Conservation (phyloP, 768 basidiomycete species). For the Lentinus tigrinus region DNA sequence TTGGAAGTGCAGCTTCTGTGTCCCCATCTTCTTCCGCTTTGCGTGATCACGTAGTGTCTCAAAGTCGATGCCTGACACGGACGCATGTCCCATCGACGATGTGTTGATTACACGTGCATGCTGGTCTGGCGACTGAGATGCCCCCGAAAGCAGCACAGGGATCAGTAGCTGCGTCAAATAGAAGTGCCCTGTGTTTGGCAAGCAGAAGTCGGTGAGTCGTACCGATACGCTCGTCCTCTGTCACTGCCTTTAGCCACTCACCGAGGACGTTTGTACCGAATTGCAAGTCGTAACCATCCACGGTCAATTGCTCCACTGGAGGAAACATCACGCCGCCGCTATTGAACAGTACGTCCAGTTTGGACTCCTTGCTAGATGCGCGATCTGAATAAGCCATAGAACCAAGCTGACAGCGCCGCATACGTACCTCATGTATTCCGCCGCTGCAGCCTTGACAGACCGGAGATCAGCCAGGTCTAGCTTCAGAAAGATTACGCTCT, state of each 20-base stretch:
- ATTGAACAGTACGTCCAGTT: slow-evolving; percentile 49
- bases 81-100: slow-evolving; percentile 38
- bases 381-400: slow-evolving; percentile 11
- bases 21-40: slow-evolving; percentile 18
- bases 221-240: not conserved
- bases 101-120: slow-evolving; percentile 47
- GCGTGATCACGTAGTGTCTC: slow-evolving; percentile 32
- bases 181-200: slow-evolving; percentile 48
- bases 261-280: slow-evolving; percentile 59
- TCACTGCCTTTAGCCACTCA: slow-evolving; percentile 11
- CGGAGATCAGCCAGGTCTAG: slow-evolving; percentile 42
- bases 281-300: slow-evolving; percentile 53
- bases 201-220: not conserved
- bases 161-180: slow-evolving; percentile 53
- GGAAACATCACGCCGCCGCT: slow-evolving; percentile 50
- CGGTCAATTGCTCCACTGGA: slow-evolving; percentile 40
- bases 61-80: slow-evolving; percentile 36
- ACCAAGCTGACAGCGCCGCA: not conserved
- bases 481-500: slow-evolving; percentile 37
- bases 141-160: slow-evolving; percentile 41
- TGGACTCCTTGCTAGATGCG: slow-evolving; percentile 37
- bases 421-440: slow-evolving; percentile 35
- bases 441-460: slow-evolving; percentile 36
- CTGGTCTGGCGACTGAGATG: slow-evolving; percentile 35
- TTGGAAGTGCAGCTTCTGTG: slow-evolving; percentile 23